phyloP scores from a whole-genome alignment of 371 early-diverging fungal genomes.

The Syncephalastrum racemosum region DNA sequence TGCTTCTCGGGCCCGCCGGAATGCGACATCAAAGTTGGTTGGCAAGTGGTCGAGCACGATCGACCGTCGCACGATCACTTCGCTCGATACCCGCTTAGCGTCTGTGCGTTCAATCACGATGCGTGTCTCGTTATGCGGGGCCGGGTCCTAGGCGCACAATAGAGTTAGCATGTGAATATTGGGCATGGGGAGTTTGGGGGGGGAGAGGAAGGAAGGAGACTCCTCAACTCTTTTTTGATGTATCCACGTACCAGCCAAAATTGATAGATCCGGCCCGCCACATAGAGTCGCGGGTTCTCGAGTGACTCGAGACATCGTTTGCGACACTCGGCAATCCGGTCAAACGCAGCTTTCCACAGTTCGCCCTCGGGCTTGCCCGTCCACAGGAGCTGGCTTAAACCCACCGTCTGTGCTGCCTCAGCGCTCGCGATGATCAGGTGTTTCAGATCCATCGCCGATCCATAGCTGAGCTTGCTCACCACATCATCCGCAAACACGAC shows the following conservation, averaged over 20 bases:
- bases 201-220: too few relatives aligned
- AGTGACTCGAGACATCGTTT: conserved; percentile 29
- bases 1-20: conserved; percentile 41
- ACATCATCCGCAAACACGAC: conserved; percentile 54
- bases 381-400: conserved; percentile 37
- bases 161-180: background rate
- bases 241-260: conserved; percentile 42
- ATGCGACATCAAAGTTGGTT: conserved; percentile 47
- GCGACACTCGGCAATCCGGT: conserved; percentile 38
- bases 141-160: conserved; percentile 34
- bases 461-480: conserved; percentile 52
- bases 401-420: conserved; percentile 38
- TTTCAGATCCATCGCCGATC: conserved; percentile 51
- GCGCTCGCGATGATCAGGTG: conserved; percentile 46
- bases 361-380: conserved; percentile 30
- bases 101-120: conserved; percentile 46
- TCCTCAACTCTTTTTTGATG: background rate
- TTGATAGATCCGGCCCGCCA: conserved; percentile 50
- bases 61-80: conserved; percentile 40
- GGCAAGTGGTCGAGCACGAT: conserved; percentile 52
- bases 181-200: too few relatives aligned
- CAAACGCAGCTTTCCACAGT: conserved; percentile 42
- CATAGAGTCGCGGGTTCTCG: conserved; percentile 49
- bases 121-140: conserved; percentile 43
- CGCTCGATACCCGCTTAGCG: conserved; percentile 35